These are phyloP conservation scores for Aspergillus sp. DNA, from an alignment of 2,329 filamentous ascomycete genomes.

Conservation along the genomic window DNA sequence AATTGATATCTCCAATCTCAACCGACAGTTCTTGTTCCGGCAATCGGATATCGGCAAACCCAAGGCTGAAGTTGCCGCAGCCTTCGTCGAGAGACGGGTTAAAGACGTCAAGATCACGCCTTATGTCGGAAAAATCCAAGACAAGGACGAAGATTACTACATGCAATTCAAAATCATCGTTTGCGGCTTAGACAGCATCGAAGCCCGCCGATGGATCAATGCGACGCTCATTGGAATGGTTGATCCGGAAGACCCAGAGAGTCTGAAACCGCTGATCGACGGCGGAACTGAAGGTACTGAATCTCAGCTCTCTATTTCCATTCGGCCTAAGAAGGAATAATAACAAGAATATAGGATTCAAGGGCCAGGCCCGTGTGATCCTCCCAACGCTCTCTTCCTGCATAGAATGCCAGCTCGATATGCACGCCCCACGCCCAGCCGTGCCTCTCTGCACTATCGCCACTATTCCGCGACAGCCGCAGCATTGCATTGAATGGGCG, in stretches of 20 bases:
- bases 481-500: constrained; percentile 98
- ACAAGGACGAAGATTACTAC: constrained; percentile 95
- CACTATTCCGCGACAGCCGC: constrained; percentile 91
- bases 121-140: constrained; percentile 92
- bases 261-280: constrained; percentile 89
- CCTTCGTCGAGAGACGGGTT: constrained; percentile 86
- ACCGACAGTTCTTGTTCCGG: constrained; percentile 95
- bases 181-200: constrained; percentile 94
- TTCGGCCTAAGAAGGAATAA: background rate
- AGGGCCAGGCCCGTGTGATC: constrained; percentile 91
- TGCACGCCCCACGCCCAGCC: constrained; percentile 96
- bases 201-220: constrained; percentile 98
- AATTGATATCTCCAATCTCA: constrained; percentile 97
- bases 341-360: constrained; percentile 65
- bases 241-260: constrained; percentile 77
- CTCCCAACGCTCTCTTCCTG: constrained; percentile 90
- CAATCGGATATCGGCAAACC: constrained; percentile 86
- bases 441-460: constrained; percentile 96
- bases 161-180: constrained; percentile 94
- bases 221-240: constrained; percentile 88
- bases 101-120: constrained; percentile 90
- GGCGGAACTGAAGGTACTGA: constrained; percentile 81
- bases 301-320: background rate
- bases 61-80: constrained; percentile 90
- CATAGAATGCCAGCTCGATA: constrained; percentile 97